phyloP scores from a whole-genome alignment of 306 rosid genomes.

The Carpinus fangiana region DNA sequence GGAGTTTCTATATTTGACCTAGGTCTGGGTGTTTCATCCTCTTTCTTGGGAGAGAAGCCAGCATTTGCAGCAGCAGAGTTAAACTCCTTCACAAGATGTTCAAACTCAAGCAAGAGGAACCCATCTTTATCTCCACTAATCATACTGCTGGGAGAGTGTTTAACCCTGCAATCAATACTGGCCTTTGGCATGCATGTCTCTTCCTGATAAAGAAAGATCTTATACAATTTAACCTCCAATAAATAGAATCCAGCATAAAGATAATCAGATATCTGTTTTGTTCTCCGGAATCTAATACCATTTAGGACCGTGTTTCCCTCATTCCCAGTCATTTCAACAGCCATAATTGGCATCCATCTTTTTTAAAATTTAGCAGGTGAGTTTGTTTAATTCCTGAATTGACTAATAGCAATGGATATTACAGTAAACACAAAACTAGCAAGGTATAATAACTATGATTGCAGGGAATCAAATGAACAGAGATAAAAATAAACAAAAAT shows the following conservation, averaged over 20 bases:
- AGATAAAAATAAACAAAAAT: not conserved
- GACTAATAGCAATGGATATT: conserved; percentile 1
- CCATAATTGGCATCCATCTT: not conserved
- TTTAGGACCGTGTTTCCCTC: not conserved
- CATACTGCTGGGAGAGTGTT: conserved; percentile 42
- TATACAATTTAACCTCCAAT: not conserved
- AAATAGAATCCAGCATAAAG: not conserved
- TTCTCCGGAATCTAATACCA: not conserved
- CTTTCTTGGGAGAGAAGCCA: conserved; percentile 44
- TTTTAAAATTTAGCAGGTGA: not conserved
- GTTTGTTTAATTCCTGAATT: not conserved
- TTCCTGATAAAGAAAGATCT: conserved; percentile 44
- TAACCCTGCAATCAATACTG: conserved; percentile 32
- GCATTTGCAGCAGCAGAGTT: conserved; percentile 37
- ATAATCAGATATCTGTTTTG: not conserved
- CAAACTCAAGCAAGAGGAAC: conserved; percentile 45
- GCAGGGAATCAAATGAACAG: not conserved
- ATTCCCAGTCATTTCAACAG: conserved; percentile 12
- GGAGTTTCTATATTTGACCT: conserved; percentile 43
- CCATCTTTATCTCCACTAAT: conserved; percentile 51
- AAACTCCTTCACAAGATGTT: conserved; percentile 52
- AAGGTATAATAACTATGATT: too few relatives aligned
- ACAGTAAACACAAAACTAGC: not conserved
- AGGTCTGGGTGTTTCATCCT: conserved; percentile 36
- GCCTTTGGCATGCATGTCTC: conserved; percentile 44